Evolutionary conservation across 108 stramenopile genomes (phyloP), one percentile per base, ranked within the genome.

Genomic region (Cylindrotheca closterium): DNA sequence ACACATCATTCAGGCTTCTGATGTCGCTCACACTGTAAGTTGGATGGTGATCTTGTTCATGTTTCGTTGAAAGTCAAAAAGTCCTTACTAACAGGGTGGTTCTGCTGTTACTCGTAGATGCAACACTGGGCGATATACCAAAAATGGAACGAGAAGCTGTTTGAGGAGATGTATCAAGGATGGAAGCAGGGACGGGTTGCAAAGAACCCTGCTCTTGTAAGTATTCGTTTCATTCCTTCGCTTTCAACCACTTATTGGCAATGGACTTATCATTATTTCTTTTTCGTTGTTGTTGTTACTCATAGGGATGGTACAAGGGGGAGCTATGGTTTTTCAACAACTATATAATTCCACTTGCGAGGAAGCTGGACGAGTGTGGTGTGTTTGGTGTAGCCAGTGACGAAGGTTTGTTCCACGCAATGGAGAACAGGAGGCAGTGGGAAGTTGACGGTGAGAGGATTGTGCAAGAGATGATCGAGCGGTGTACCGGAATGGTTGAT

Each of bases 81-180:
- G n/a, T n/a, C n/a, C n/a, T n/a, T n/a, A n/a, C n/a, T n/a, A n/a
- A n/a, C n/a, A n/a, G n/a, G n/a, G n/a, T n/a, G n/a, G n/a, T n/a
- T n/a, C n/a, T n/a, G n/a, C n/a, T n/a, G n/a, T n/a, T n/a, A n/a
- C n/a, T n/a, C n/a, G n/a, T n/a, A n/a, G 8, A 80, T 80, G 79
- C 64, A 65, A 26, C 53, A 54, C 17, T 54, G 52, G 64, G 18
- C 53, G 23, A 53, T 67, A 10, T 57, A 67, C 55, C 10, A 27
- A n/a, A 12, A 34, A 34, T 82, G 81, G n/a, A n/a, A n/a, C n/a
- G n/a, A n/a, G n/a, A n/a, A n/a, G n/a, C n/a, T n/a, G n/a, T n/a
- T n/a, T n/a, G 78, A 83, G 30, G 82, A 83, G 50, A 60, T 83
- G 49, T 73, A 77, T 50, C 42, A 52, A 25, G 82, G 79, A 0